Evolutionary conservation across 2,329 filamentous ascomycete species (phyloP).

Genomic region (Epichloe sp.): DNA sequence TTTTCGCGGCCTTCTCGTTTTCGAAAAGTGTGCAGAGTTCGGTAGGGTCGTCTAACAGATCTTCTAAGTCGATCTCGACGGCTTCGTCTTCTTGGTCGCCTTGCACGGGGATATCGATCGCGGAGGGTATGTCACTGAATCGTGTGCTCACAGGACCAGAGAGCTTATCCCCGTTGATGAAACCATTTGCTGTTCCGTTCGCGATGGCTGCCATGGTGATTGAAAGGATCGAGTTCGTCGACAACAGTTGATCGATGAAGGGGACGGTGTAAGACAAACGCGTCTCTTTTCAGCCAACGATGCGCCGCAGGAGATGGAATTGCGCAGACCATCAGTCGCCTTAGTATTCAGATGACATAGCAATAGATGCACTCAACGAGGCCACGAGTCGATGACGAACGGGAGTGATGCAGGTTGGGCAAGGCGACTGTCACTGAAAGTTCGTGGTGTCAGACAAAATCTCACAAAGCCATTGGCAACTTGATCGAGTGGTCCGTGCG

Average conservation of each 20-base stretch:
- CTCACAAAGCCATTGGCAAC: background rate
- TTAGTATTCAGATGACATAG: constrained; percentile 14
- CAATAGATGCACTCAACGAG: constrained; percentile 8
- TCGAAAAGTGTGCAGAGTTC: constrained; percentile 92
- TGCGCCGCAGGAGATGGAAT: constrained; percentile 18
- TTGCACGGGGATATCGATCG: constrained; percentile 54
- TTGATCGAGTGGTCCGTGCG: background rate
- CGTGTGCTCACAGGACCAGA: constrained; percentile 35
- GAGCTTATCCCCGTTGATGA: constrained; percentile 23
- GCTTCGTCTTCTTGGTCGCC: constrained; percentile 54
- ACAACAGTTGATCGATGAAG: background rate
- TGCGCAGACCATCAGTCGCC: constrained; percentile 16
- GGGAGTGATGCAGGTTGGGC: background rate
- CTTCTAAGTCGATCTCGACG: constrained; percentile 87
- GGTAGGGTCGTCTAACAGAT: constrained; percentile 82
- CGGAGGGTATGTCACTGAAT: constrained; percentile 51
- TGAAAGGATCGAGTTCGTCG: background rate
- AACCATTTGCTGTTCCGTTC: constrained; percentile 32
- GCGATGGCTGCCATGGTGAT: constrained; percentile 29
- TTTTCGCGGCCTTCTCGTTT: constrained; percentile 81
- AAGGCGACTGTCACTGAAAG: background rate
- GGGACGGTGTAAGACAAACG: constrained; percentile 10
- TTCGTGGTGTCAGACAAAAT: background rate
- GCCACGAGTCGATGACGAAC: background rate
- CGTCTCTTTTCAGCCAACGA: constrained; percentile 17